These are phyloP conservation scores for Mortierella hygrophila DNA, from an alignment of 192 early-diverging fungal species.

Conservation along the genomic window DNA sequence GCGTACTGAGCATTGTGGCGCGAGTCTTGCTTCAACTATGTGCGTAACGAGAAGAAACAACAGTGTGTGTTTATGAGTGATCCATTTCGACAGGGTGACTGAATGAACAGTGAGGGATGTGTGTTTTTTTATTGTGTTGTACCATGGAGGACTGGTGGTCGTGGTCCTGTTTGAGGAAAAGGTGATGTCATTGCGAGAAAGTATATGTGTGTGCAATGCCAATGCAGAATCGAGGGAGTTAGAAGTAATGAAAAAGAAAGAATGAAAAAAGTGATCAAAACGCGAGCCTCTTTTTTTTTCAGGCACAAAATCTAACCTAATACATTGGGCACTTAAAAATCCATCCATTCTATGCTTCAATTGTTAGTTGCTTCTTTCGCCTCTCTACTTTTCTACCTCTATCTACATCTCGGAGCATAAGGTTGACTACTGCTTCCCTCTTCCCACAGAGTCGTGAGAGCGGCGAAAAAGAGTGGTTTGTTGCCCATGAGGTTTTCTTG, in stretches of 20 bases:
- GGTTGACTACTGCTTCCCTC: no score
- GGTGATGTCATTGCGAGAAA: background rate
- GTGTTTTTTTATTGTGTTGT: background rate
- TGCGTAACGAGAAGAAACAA: no score
- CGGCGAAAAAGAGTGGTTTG: no score
- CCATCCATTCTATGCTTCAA: no score
- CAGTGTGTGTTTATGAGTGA: background rate
- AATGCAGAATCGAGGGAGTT: background rate
- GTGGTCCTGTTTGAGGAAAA: background rate
- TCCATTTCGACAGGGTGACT: background rate
- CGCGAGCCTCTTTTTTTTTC: no score
- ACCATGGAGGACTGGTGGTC: background rate
- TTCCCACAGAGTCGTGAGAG: no score
- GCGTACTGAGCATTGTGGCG: slow-evolving; percentile 16
- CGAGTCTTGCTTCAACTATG: slow-evolving; percentile 33
- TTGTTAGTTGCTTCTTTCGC: no score
- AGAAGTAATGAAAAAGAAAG: background rate
- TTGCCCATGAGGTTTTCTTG: no score
- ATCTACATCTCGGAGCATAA: no score
- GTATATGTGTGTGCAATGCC: background rate
- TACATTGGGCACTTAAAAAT: no score
- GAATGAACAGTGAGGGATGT: background rate
- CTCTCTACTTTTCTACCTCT: no score
- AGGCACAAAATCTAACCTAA: no score
- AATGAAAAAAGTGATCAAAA: background rate